Percentiles rank a stretch among this genome's conserved stretches.
phyloP scores from a whole-genome alignment of 495 filamentous ascomycete genomes.

The Glutinoglossum americanum region DNA sequence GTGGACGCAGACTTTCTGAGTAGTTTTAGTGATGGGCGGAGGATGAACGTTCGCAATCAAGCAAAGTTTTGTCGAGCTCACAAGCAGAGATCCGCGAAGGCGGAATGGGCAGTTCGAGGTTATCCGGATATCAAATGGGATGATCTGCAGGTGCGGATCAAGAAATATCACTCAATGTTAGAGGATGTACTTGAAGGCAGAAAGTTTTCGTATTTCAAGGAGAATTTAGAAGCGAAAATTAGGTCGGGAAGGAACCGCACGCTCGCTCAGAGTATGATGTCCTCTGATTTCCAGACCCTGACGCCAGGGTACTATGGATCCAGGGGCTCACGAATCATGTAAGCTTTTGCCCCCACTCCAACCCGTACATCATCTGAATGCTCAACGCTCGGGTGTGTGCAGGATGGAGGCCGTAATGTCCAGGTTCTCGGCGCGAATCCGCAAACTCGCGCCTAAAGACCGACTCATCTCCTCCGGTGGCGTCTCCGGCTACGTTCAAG shows the following conservation, averaged over 20 bases:
- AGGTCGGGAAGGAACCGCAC: conserved; percentile 38
- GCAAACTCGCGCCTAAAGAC: conserved; percentile 42
- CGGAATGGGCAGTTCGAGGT: conserved; percentile 36
- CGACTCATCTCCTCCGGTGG: conserved; percentile 46
- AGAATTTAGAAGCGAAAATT: conserved; percentile 33
- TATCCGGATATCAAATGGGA: conserved; percentile 73
- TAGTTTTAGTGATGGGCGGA: conserved; percentile 21
- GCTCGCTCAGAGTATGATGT: conserved; percentile 26
- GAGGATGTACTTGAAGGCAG: conserved; percentile 34
- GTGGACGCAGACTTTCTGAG: conserved; percentile 19
- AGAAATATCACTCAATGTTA: conserved; percentile 30
- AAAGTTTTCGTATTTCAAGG: conserved; percentile 35
- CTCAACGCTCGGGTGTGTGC: not conserved
- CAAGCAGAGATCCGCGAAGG: conserved; percentile 31
- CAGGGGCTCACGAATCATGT: conserved; percentile 47
- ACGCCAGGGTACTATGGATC: conserved; percentile 76
- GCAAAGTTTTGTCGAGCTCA: conserved; percentile 53
- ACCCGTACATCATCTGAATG: too few relatives aligned
- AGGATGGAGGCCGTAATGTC: conserved; percentile 42
- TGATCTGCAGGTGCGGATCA: conserved; percentile 38
- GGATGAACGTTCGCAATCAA: conserved; percentile 39
- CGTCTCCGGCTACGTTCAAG: conserved; percentile 55
- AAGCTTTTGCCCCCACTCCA: conserved; percentile 7
- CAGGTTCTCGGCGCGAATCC: conserved; percentile 37
- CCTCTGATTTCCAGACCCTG: conserved; percentile 16